Conservation (phyloP, 2,329 filamentous ascomycete genomes). For the Thielaviopsis punctulata region DNA sequence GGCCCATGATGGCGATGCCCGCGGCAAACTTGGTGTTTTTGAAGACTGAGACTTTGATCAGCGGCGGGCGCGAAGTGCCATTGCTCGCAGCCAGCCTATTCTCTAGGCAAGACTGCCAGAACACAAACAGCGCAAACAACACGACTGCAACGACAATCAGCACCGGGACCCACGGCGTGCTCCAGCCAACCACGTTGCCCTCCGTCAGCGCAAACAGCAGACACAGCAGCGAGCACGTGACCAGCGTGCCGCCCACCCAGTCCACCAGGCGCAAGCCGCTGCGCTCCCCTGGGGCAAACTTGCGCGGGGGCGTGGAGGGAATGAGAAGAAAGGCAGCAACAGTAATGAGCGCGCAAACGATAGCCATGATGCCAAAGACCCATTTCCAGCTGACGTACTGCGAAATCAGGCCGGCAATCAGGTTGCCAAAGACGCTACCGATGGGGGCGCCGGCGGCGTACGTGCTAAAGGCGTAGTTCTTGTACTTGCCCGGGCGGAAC, state of each 20-base stretch:
- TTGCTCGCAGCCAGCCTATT: constrained; percentile 18
- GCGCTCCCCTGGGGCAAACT: neutral
- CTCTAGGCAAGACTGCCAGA: constrained; percentile 46
- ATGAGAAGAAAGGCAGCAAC: constrained; percentile 41
- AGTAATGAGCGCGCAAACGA: constrained; percentile 39
- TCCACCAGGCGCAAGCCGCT: constrained; percentile 22
- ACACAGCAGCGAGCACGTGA: constrained; percentile 44
- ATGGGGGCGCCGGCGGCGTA: constrained; percentile 49
- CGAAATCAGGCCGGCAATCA: constrained; percentile 45
- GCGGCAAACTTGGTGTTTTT: constrained; percentile 40
- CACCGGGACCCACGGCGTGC: constrained; percentile 40
- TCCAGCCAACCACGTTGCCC: constrained; percentile 53
- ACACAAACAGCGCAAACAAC: constrained; percentile 36
- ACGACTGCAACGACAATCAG: constrained; percentile 41
- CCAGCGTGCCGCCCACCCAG: constrained; percentile 46
- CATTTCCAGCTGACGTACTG: constrained; percentile 48
- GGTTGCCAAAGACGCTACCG: constrained; percentile 46
- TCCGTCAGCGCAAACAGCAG: constrained; percentile 51
- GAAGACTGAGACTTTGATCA: constrained; percentile 48
- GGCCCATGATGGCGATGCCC: constrained; percentile 45
- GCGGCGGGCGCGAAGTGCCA: constrained; percentile 15
- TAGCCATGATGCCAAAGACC: constrained; percentile 48
- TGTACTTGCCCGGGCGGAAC: constrained; percentile 48
- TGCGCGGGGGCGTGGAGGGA: constrained; percentile 28
- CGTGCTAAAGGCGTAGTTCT: constrained; percentile 52